A percentile compares a stretch with the other conserved stretches of the same genome.
Evolutionary conservation across 1,284 basidiomycete genomes (phyloP).

Genomic region (Neolentinus lepideus): DNA sequence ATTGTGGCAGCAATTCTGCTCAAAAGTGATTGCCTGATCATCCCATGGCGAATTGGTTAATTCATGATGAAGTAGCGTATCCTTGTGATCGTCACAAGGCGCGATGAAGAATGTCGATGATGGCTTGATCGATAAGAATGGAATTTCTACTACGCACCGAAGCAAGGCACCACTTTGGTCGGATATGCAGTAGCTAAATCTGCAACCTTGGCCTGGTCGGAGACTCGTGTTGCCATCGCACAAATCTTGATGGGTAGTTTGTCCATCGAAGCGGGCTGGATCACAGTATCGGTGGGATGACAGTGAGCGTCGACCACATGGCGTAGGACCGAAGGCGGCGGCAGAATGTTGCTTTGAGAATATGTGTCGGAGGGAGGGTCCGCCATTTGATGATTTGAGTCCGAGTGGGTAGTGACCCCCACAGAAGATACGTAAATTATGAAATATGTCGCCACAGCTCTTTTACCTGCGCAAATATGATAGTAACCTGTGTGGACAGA

Average conservation of each 20-base stretch:
- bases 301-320: conserved; percentile 76
- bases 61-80: no score
- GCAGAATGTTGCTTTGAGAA: conserved; percentile 6
- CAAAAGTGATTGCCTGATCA: no score
- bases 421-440: neutral
- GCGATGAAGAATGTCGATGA: no score
- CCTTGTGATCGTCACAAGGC: no score
- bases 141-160: conserved; percentile 48
- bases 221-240: conserved; percentile 61
- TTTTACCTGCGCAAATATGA: no score
- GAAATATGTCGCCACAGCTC: neutral
- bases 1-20: no score
- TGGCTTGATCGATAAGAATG: no score
- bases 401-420: neutral
- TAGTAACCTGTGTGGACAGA: no score
- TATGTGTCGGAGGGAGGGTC: neutral
- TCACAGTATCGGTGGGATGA: conserved; percentile 67
- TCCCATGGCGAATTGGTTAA: no score
- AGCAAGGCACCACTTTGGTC: conserved; percentile 65
- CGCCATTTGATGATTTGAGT: neutral
- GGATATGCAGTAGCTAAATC: conserved; percentile 51
- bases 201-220: conserved; percentile 60
- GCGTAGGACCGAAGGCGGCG: conserved; percentile 36
- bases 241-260: conserved; percentile 56
- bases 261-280: conserved; percentile 38